Base-by-base conservation (phyloP, 164 flowering plant genomes). In the Vitis rotundifolia region DNA sequence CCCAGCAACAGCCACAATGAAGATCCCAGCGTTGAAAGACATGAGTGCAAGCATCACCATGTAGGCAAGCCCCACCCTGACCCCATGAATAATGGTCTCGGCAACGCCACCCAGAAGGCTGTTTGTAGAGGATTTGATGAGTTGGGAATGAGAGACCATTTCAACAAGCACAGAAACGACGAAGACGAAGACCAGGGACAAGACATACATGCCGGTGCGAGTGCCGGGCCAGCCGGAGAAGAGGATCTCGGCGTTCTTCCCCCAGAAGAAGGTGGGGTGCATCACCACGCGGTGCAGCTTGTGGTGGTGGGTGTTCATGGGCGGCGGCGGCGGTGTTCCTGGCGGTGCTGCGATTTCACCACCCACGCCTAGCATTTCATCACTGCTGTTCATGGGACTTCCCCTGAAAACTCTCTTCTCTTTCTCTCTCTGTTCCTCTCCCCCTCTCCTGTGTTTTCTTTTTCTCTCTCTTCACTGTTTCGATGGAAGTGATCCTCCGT, bases 191-290 rank as follows among this genome's bases (percentile, higher is more conserved):
- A 78, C 10, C 53, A 84, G 26, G 52, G 80, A 61, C 18, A 80
- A 9, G 0, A 12, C 70, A 59, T 79, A 84, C 85, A 84, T 84
- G 72, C 77, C 78, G 47, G 72, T 0, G 18, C 64, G 11, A 0
- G 50, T 57, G 0, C 84, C 88, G 2, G 86, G 88, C 86, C 88
- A 85, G 3, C 77, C 75, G 8, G 68, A 3, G 81, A 86, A 86
- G 31, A 85, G 77, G 3, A 85, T 68, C 61, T 63, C 71, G 15
- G 78, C 77, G 49, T 79, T 50, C n/a, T 53, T 73, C n/a, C 89
- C 85, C 89, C 89, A 85, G 73, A 68, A 83, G 76, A 85, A 85
- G 52, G 85, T 77, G 87, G 82, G 80, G 76, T 86, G 87, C 83
- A 77, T 83, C 81, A 75, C 70, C 80, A 61, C 74, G 37, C 7